These are phyloP conservation scores for Malus hybrid DNA, from an alignment of 331 rosid species.

Conservation along the genomic window DNA sequence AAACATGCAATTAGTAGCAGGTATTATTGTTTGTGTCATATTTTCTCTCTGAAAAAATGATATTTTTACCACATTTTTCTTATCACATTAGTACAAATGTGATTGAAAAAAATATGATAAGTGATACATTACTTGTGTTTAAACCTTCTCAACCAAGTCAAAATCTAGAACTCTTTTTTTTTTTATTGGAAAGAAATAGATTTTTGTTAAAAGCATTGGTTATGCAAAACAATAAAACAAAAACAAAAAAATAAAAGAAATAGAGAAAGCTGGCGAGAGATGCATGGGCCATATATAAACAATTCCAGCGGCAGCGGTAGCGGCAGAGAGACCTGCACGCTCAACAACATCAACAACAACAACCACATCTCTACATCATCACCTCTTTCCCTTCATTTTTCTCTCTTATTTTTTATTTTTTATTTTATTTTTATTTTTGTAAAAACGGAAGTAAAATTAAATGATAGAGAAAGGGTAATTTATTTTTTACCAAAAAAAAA, in stretches of 20 bases:
- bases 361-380: conserved; percentile 3
- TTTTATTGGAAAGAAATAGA: too few species aligned
- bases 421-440: not conserved
- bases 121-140: not conserved
- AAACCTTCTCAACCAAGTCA: conserved; percentile 26
- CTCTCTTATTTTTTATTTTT: not conserved
- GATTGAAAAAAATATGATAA: too few species aligned
- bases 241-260: not conserved
- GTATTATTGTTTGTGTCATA: conserved; percentile 12
- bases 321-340: conserved; percentile 42
- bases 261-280: conserved; percentile 32
- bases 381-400: not conserved
- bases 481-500: not conserved
- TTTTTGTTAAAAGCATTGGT: not conserved
- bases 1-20: conserved; percentile 18
- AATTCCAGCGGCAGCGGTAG: conserved; percentile 38
- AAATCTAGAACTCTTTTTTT: not conserved
- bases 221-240: not conserved
- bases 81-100: too few species aligned
- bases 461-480: not conserved
- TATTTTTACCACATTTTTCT: too few species aligned
- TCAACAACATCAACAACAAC: conserved; percentile 22
- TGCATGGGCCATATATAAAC: conserved; percentile 43
- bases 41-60: not conserved
- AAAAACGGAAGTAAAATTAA: not conserved